Evolutionary conservation across 805 yeast species (phyloP).

Genomic region (Saccharomycopsis malanga): DNA sequence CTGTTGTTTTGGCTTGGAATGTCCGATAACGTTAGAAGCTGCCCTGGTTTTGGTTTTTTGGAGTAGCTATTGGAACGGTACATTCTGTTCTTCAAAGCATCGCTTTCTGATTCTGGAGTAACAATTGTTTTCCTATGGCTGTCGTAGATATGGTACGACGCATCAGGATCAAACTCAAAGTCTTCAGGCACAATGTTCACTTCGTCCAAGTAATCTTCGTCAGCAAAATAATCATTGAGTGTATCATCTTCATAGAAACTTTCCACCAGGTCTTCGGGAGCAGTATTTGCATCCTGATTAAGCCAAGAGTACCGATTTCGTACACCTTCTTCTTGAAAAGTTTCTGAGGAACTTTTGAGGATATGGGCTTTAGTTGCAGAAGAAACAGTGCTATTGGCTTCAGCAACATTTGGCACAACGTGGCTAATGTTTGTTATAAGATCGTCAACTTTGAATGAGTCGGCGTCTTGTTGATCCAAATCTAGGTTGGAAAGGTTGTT

Average conservation of each 20-base stretch:
- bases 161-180: slow-evolving; percentile 27
- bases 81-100: slow-evolving; percentile 6
- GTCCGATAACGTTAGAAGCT: neutral
- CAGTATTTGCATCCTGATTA: neutral
- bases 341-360: neutral
- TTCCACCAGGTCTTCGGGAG: neutral
- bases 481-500: too few species aligned
- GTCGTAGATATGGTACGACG: slow-evolving; percentile 12
- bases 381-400: too few species aligned
- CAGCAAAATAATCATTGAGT: slow-evolving; percentile 14
- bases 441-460: neutral
- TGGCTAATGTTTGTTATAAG: neutral
- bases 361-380: too few species aligned
- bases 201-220: slow-evolving; percentile 31
- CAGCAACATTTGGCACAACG: neutral
- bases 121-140: neutral
- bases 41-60: slow-evolving; percentile 15
- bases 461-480: too few species aligned
- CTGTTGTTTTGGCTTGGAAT: slow-evolving; percentile 3
- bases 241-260: slow-evolving; percentile 14
- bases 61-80: slow-evolving; percentile 21
- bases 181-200: slow-evolving; percentile 33
- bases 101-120: neutral
- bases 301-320: slow-evolving; percentile 1
- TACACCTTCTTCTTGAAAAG: neutral